phyloP scores from a whole-genome alignment of 441 rosid species.

The Erysimum pusillum region DNA sequence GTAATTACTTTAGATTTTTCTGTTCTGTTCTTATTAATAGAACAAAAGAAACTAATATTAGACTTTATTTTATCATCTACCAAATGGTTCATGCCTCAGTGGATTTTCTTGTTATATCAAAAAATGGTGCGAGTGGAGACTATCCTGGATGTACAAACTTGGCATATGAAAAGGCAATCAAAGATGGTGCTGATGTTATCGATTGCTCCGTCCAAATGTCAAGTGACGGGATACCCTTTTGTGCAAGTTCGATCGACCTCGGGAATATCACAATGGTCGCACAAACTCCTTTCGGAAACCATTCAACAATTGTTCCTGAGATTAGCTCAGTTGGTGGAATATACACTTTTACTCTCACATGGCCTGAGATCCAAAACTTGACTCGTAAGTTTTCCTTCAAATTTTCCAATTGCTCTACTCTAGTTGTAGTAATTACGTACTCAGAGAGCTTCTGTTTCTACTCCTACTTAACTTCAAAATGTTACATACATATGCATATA shows the following conservation, averaged over 20 bases:
- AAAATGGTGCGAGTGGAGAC: conserved; percentile 78
- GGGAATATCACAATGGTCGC: conserved; percentile 45
- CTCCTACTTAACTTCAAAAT: neutral
- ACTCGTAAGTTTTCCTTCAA: conserved; percentile 53
- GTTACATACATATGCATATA: too few species aligned
- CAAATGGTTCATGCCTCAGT: neutral
- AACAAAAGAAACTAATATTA: too few species aligned
- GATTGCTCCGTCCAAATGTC: conserved; percentile 81
- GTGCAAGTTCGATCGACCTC: conserved; percentile 61
- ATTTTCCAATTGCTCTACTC: neutral
- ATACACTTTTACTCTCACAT: conserved; percentile 62
- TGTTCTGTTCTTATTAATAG: too few species aligned
- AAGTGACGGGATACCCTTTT: conserved; percentile 61
- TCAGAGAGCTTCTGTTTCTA: neutral
- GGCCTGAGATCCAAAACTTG: conserved; percentile 61
- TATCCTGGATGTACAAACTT: conserved; percentile 66
- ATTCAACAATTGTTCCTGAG: conserved; percentile 44
- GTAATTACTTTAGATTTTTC: neutral
- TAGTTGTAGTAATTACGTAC: neutral
- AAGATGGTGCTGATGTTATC: conserved; percentile 61
- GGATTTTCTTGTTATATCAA: conserved; percentile 51
- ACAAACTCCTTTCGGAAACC: conserved; percentile 45
- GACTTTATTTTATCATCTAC: too few species aligned
- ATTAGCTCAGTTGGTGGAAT: conserved; percentile 45
- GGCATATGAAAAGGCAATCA: conserved; percentile 65